These are phyloP conservation scores for Hericium coralloides DNA, from an alignment of 768 basidiomycete genomes.

Conservation along the genomic window DNA sequence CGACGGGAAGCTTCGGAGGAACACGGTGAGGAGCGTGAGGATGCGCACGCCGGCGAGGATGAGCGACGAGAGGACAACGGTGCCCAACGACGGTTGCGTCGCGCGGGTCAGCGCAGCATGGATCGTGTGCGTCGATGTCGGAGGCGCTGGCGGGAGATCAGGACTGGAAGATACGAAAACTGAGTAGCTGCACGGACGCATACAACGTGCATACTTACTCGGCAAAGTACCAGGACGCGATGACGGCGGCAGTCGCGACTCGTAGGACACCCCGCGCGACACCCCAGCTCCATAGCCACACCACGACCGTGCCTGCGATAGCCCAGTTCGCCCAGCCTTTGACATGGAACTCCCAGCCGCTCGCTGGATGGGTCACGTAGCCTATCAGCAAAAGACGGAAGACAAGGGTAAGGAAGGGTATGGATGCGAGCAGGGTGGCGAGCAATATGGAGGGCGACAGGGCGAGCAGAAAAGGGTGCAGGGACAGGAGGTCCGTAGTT, in stretches of 20 bases:
- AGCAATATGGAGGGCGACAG: slow-evolving; percentile 71
- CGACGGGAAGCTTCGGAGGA: slow-evolving; percentile 47
- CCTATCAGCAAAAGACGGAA: slow-evolving; percentile 74
- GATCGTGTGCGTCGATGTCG: slow-evolving; percentile 60
- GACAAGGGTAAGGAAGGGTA: slow-evolving; percentile 73
- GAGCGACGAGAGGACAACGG: slow-evolving; percentile 66
- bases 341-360: slow-evolving; percentile 43
- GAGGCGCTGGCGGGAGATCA: slow-evolving; percentile 26
- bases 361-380: slow-evolving; percentile 33
- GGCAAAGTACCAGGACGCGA: slow-evolving; percentile 89
- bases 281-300: slow-evolving; percentile 71
- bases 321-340: slow-evolving; percentile 70
- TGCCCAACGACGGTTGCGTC: slow-evolving; percentile 74
- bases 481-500: slow-evolving; percentile 59
- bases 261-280: slow-evolving; percentile 74
- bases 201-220: slow-evolving; percentile 31
- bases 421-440: slow-evolving; percentile 51
- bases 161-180: slow-evolving; percentile 13
- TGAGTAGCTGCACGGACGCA: slow-evolving; percentile 4
- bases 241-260: slow-evolving; percentile 69
- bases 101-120: slow-evolving; percentile 74
- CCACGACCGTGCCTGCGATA: slow-evolving; percentile 37
- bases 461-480: slow-evolving; percentile 66
- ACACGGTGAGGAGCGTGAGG: slow-evolving; percentile 38
- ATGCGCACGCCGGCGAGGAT: slow-evolving; percentile 65